Evolutionary conservation across 345 rosid species (phyloP).

Genomic region (Balakata baccata): DNA sequence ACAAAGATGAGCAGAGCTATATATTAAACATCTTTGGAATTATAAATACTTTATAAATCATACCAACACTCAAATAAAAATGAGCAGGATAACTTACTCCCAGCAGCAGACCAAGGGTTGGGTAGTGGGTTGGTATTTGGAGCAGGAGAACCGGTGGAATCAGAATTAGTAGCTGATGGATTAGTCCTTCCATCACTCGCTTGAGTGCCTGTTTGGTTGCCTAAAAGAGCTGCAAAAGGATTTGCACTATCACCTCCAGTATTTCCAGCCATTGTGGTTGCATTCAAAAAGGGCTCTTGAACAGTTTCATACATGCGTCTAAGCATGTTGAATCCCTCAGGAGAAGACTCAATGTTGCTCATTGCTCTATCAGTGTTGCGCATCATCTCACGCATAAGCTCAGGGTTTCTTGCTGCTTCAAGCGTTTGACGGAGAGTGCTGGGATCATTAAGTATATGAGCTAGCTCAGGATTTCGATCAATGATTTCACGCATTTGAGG

Average conservation of each 20-base stretch:
- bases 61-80: not conserved
- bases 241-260: constrained; percentile 51
- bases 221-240: constrained; percentile 61
- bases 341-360: constrained; percentile 89
- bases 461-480: constrained; percentile 91
- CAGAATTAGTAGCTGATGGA: constrained; percentile 41
- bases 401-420: constrained; percentile 87
- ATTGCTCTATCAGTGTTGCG: constrained; percentile 79
- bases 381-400: constrained; percentile 96
- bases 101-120: constrained; percentile 58
- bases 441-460: constrained; percentile 80
- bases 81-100: constrained; percentile 31
- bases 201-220: constrained; percentile 43
- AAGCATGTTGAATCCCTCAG: constrained; percentile 85
- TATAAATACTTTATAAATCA: constrained; percentile 4
- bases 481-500: constrained; percentile 91
- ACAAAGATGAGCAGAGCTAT: not conserved
- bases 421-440: constrained; percentile 71
- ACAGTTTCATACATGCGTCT: constrained; percentile 93
- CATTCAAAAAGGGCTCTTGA: constrained; percentile 80
- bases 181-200: constrained; percentile 47
- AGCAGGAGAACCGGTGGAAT: constrained; percentile 45
- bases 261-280: constrained; percentile 70
- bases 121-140: constrained; percentile 75
- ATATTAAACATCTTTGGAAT: not conserved